A percentile compares a stretch with the other conserved stretches of the same genome.
Evolutionary conservation across 768 basidiomycete species (phyloP).

Genomic region (Mycena sanguinolenta): DNA sequence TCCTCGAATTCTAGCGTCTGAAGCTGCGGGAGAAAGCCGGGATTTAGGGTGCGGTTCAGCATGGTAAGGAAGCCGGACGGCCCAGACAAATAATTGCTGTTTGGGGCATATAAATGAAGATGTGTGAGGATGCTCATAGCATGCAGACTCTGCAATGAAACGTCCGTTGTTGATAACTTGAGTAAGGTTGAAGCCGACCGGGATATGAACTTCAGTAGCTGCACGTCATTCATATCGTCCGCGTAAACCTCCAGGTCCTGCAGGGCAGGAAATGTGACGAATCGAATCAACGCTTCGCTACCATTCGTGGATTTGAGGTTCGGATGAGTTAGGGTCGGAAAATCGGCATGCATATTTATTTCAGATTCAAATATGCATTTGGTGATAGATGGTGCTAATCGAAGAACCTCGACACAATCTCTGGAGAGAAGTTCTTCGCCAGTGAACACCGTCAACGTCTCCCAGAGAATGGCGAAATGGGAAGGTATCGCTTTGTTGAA

Average conservation of each 20-base stretch:
- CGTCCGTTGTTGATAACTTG: not conserved
- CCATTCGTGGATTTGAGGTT: not conserved
- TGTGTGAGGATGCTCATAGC: not conserved
- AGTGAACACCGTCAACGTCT: not conserved
- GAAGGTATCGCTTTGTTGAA: not conserved
- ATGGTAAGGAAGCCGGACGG: not conserved
- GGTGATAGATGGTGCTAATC: slow-evolving; percentile 1
- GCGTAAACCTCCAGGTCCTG: not conserved
- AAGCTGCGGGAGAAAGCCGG: not conserved
- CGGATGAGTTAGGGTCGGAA: not conserved
- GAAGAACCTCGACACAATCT: not conserved
- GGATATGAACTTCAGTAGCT: not conserved
- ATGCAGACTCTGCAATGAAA: not conserved
- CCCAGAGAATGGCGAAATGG: slow-evolving; percentile 4
- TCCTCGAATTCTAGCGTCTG: too few species aligned
- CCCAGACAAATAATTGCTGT: not conserved
- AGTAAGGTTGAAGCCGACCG: not conserved
- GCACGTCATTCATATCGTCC: not conserved
- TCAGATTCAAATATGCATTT: not conserved
- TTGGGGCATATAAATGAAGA: not conserved
- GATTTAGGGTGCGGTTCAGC: not conserved
- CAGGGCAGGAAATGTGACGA: not conserved
- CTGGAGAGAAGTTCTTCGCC: not conserved
- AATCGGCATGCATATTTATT: not conserved
- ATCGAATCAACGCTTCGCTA: not conserved